These are phyloP conservation scores for Talaromyces sp. DNA, from an alignment of 2,329 filamentous ascomycete genomes.

Conservation along the genomic window DNA sequence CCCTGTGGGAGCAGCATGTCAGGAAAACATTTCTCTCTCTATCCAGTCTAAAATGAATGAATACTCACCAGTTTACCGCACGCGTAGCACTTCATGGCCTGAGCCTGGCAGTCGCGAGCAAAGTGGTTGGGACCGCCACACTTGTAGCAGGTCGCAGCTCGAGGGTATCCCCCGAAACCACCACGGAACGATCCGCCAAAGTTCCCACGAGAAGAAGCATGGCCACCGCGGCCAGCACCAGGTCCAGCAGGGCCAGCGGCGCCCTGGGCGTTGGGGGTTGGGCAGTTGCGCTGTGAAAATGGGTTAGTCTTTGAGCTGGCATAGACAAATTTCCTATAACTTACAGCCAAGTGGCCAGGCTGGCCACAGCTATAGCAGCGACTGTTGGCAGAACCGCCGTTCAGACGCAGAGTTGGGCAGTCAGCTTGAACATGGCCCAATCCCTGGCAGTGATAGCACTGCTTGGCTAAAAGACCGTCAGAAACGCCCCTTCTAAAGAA, in stretches of 20 bases:
- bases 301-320: neutral
- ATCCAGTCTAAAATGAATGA: neutral
- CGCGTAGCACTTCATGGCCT: slow-evolving; percentile 97
- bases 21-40: neutral
- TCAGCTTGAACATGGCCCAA: slow-evolving; percentile 97
- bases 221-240: slow-evolving; percentile 57
- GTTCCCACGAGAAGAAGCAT: slow-evolving; percentile 61
- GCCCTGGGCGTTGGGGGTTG: slow-evolving; percentile 58
- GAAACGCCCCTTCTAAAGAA: neutral
- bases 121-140: slow-evolving; percentile 91
- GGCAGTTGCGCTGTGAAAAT: slow-evolving; percentile 67
- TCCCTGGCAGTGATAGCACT: slow-evolving; percentile 99
- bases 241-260: slow-evolving; percentile 37
- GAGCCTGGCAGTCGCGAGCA: slow-evolving; percentile 94
- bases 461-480: slow-evolving; percentile 61
- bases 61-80: slow-evolving; percentile 71
- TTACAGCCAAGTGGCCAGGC: slow-evolving; percentile 82
- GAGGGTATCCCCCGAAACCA: slow-evolving; percentile 56
- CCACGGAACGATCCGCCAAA: slow-evolving; percentile 61
- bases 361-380: slow-evolving; percentile 97
- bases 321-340: neutral
- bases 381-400: slow-evolving; percentile 68
- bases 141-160: slow-evolving; percentile 63
- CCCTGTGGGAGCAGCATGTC: slow-evolving; percentile 38
- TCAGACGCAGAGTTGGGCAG: slow-evolving; percentile 92